Percentiles rank a stretch among this genome's conserved stretches.
Conservation (phyloP, 2,329 filamentous ascomycete genomes). For the Alternaria tenuissima region DNA sequence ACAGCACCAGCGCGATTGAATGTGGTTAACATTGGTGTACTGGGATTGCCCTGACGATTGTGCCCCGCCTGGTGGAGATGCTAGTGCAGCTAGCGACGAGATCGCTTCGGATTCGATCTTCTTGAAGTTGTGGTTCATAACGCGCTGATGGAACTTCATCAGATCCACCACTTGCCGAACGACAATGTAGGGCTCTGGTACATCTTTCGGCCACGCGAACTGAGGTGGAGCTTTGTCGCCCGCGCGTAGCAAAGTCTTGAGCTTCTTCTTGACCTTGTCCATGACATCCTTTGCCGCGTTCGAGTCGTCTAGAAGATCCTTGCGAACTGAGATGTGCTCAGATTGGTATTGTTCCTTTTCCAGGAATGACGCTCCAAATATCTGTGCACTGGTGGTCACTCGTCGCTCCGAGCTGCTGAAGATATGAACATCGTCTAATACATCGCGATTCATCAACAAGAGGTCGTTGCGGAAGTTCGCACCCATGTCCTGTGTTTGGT, state of each 20-base stretch:
- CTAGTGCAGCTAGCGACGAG: constrained; percentile 63
- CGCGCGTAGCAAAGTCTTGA: constrained; percentile 89
- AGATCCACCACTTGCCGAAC: constrained; percentile 90
- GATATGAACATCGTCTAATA: constrained; percentile 89
- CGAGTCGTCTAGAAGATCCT: constrained; percentile 94
- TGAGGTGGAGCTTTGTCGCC: constrained; percentile 93
- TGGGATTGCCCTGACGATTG: constrained; percentile 52
- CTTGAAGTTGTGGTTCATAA: constrained; percentile 93
- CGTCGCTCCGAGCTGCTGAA: constrained; percentile 96
- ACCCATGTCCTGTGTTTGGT: constrained; percentile 93
- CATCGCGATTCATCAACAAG: constrained; percentile 88
- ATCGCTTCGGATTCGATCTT: constrained; percentile 75
- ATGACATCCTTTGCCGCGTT: constrained; percentile 99
- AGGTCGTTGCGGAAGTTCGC: constrained; percentile 96
- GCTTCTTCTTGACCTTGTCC: constrained; percentile 99
- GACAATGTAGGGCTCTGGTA: constrained; percentile 92
- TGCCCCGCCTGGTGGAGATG: constrained; percentile 33
- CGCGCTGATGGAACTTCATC: constrained; percentile 95
- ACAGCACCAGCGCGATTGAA: constrained; percentile 94
- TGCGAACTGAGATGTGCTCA: constrained; percentile 88
- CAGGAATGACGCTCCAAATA: constrained; percentile 90
- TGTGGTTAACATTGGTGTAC: constrained; percentile 53
- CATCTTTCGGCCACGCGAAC: constrained; percentile 96
- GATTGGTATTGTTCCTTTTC: constrained; percentile 84
- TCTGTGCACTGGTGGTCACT: constrained; percentile 95